phyloP scores from a whole-genome alignment of 352 stramenopile genomes.

The Blastocystis sp. region DNA sequence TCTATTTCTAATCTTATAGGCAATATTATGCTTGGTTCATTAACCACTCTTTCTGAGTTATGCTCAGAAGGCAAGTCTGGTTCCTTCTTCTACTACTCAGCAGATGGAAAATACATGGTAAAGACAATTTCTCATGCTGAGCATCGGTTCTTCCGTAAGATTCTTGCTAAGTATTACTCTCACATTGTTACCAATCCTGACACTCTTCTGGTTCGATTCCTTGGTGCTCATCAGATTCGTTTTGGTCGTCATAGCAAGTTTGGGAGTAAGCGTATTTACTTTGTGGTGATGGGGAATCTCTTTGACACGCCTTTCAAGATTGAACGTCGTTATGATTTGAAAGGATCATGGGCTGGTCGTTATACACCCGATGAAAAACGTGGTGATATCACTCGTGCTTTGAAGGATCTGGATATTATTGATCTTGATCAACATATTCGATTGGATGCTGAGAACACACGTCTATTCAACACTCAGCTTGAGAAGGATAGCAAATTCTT shows the following conservation, averaged over 20 bases:
- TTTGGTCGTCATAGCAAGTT: constrained; percentile 73
- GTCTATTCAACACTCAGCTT: constrained; percentile 77
- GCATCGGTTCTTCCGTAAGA: constrained; percentile 90
- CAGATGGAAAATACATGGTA: constrained; percentile 95
- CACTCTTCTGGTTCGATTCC: constrained; percentile 90
- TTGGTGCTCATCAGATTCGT: constrained; percentile 87
- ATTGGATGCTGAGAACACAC: constrained; percentile 72
- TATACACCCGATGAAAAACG: constrained; percentile 64
- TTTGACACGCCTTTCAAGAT: constrained; percentile 86
- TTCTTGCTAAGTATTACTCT: constrained; percentile 93
- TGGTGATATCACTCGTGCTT: constrained; percentile 66
- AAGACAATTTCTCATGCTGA: constrained; percentile 97
- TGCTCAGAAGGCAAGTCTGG: constrained; percentile 80
- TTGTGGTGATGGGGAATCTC: constrained; percentile 90
- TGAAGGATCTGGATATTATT: constrained; percentile 83
- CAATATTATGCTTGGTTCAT: constrained; percentile 64
- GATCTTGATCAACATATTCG: constrained; percentile 77
- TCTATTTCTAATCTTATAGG: background rate
- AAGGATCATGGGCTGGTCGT: constrained; percentile 79
- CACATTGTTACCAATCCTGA: constrained; percentile 91
- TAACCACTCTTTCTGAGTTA: constrained; percentile 64
- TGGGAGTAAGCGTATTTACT: constrained; percentile 83
- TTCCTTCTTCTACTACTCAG: constrained; percentile 98
- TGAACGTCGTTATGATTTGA: constrained; percentile 80
- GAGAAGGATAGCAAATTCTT: constrained; percentile 78